These are phyloP conservation scores for Phaseolus coccineus DNA, from an alignment of 331 rosid genomes.

Conservation along the genomic window DNA sequence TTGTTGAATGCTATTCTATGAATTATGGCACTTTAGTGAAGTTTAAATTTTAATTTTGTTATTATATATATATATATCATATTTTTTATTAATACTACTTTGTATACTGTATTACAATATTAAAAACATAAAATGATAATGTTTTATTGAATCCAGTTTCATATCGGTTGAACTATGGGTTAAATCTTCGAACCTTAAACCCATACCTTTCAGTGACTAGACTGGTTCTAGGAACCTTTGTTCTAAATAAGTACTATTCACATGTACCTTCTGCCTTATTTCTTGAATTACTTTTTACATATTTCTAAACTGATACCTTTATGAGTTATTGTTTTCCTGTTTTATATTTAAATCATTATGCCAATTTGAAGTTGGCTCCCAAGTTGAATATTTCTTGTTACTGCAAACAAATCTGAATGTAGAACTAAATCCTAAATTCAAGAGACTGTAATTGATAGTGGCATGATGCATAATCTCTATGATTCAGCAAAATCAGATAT, in stretches of 20 bases:
- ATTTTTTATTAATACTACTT: too few species aligned
- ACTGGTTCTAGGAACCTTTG: too few species aligned
- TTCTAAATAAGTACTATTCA: not conserved
- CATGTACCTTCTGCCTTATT: not conserved
- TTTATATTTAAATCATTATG: not conserved
- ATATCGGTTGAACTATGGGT: too few species aligned
- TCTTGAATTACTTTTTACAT: not conserved
- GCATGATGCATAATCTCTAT: not conserved
- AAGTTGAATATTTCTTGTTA: conserved; percentile 7
- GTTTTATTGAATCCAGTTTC: too few species aligned
- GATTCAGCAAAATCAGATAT: conserved; percentile 1
- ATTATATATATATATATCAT: too few species aligned
- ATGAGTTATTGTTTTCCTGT: conserved; percentile 7
- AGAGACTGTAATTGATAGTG: conserved; percentile 10
- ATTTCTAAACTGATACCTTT: not conserved
- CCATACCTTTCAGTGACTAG: too few species aligned
- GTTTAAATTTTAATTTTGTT: too few species aligned
- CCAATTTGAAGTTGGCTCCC: conserved; percentile 5
- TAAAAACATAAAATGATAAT: too few species aligned
- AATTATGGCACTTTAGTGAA: too few species aligned
- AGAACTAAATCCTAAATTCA: conserved; percentile 3
- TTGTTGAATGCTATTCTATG: too few species aligned
- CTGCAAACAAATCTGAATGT: conserved; percentile 5
- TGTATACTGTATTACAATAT: too few species aligned
- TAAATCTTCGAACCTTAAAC: too few species aligned